Evolutionary conservation across 768 basidiomycete species (phyloP).

Genomic region (Vararia minispora): DNA sequence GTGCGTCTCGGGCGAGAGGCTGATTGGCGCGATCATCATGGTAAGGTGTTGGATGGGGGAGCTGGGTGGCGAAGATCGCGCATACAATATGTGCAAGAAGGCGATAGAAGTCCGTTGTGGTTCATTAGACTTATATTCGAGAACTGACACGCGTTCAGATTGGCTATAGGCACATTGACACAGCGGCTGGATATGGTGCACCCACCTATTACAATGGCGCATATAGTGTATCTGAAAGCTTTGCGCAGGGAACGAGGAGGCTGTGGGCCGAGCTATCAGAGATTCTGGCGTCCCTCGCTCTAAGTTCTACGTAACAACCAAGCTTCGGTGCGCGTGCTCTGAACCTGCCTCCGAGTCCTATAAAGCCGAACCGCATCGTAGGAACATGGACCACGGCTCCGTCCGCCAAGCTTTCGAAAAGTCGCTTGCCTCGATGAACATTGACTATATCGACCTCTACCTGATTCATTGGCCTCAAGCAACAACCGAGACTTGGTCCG

Average conservation of each 20-base stretch:
- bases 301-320: slow-evolving; percentile 40
- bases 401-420: slow-evolving; percentile 21
- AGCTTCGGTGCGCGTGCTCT: slow-evolving; percentile 25
- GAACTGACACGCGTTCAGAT: background rate
- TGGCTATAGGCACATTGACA: slow-evolving; percentile 11
- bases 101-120: slow-evolving; percentile 5
- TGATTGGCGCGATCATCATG: background rate
- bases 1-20: background rate
- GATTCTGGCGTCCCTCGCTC: slow-evolving; percentile 33
- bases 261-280: slow-evolving; percentile 34
- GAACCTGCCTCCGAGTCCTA: background rate
- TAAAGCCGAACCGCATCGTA: background rate
- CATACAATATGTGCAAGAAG: slow-evolving; percentile 5
- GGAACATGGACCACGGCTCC: slow-evolving; percentile 15
- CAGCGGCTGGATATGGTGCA: slow-evolving; percentile 5
- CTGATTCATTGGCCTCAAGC: slow-evolving; percentile 29
- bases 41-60: slow-evolving; percentile 11
- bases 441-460: slow-evolving; percentile 28
- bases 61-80: slow-evolving; percentile 4
- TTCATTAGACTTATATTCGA: background rate
- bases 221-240: no score
- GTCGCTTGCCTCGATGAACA: slow-evolving; percentile 19
- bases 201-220: background rate
- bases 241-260: slow-evolving; percentile 30
- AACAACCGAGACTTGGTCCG: slow-evolving; percentile 1